These are phyloP conservation scores for Neofusicoccum ribis DNA, from an alignment of 2,329 filamentous ascomycete species.

Conservation along the genomic window DNA sequence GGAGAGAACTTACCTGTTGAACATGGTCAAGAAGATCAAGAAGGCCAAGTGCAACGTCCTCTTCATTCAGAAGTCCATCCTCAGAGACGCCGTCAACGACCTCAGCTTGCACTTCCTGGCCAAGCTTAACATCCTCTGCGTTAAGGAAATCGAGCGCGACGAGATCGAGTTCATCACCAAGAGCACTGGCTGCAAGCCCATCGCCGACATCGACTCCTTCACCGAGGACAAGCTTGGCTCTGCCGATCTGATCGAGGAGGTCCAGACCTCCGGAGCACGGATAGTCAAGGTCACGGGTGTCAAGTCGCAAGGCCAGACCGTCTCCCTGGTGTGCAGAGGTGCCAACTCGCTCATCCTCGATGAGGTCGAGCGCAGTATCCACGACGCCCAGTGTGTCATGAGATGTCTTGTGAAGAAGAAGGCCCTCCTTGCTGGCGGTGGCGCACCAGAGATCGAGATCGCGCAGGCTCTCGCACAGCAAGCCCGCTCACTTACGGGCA, in stretches of 20 bases:
- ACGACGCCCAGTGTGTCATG: conserved; percentile 97
- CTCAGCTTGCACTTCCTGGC: conserved; percentile 95
- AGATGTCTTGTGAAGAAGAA: conserved; percentile 99
- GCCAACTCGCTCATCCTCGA: conserved; percentile 94
- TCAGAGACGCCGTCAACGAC: conserved; percentile 96
- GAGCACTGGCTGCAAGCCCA: conserved; percentile 96
- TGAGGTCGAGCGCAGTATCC: conserved; percentile 92
- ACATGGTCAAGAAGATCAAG: conserved; percentile 99
- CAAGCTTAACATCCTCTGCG: conserved; percentile 89
- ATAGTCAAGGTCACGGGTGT: conserved; percentile 96
- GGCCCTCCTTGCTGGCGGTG: conserved; percentile 94
- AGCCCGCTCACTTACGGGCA: conserved; percentile 80
- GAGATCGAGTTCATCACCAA: conserved; percentile 99
- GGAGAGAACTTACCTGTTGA: conserved; percentile 94
- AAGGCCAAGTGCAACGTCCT: conserved; percentile 99
- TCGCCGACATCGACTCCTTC: conserved; percentile 97
- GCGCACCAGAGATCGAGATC: conserved; percentile 95
- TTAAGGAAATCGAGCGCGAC: conserved; percentile 98
- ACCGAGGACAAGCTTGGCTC: conserved; percentile 96
- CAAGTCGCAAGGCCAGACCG: conserved; percentile 78
- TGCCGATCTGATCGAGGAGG: conserved; percentile 91
- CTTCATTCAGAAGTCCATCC: conserved; percentile 96
- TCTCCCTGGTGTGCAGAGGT: conserved; percentile 91
- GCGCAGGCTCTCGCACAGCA: conserved; percentile 81
- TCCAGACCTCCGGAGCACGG: conserved; percentile 80